phyloP scores from a whole-genome alignment of 225 moss, liverwort and hornwort species.

The Straminergon stramineum region DNA sequence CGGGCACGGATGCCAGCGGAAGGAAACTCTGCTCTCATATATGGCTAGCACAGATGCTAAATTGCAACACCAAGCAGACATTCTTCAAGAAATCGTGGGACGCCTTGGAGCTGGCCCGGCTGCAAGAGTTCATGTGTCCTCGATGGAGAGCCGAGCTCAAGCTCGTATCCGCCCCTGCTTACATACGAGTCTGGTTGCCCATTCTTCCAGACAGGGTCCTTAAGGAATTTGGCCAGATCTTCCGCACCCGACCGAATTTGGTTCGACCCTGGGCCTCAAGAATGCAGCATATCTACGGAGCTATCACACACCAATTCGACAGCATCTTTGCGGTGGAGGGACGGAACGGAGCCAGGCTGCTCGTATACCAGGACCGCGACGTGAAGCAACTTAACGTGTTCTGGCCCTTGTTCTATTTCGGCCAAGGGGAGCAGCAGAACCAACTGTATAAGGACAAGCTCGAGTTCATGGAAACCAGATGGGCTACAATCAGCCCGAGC shows the following conservation, averaged over 20 bases:
- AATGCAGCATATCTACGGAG: slow-evolving; percentile 32
- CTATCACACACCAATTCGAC: slow-evolving; percentile 49
- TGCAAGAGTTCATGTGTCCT: slow-evolving; percentile 36
- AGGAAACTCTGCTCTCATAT: slow-evolving; percentile 24
- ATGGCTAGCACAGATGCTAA: slow-evolving; percentile 32
- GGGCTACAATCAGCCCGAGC: slow-evolving; percentile 32
- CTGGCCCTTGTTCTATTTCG: slow-evolving; percentile 37
- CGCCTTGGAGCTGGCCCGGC: slow-evolving; percentile 18
- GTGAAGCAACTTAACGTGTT: slow-evolving; percentile 30
- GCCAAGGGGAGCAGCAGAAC: slow-evolving; percentile 21
- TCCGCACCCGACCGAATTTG: slow-evolving; percentile 37
- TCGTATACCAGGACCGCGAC: slow-evolving; percentile 48
- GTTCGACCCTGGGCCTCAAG: slow-evolving; percentile 37
- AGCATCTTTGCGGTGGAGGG: slow-evolving; percentile 42
- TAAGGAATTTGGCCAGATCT: slow-evolving; percentile 30
- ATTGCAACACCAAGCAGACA: slow-evolving; percentile 39
- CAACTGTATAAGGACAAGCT: slow-evolving; percentile 21
- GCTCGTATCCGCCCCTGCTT: slow-evolving; percentile 28
- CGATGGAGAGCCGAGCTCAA: slow-evolving; percentile 37
- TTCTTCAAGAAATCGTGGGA: slow-evolving; percentile 35
- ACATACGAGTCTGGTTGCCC: slow-evolving; percentile 27
- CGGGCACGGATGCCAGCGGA: slow-evolving; percentile 18
- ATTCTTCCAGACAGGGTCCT: slow-evolving; percentile 16
- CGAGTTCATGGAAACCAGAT: slow-evolving; percentile 36
- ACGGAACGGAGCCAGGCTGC: slow-evolving; percentile 27